Percentiles rank a stretch among this genome's conserved stretches.
Conservation (phyloP, 805 yeast species). For the Teunomyces stri region DNA sequence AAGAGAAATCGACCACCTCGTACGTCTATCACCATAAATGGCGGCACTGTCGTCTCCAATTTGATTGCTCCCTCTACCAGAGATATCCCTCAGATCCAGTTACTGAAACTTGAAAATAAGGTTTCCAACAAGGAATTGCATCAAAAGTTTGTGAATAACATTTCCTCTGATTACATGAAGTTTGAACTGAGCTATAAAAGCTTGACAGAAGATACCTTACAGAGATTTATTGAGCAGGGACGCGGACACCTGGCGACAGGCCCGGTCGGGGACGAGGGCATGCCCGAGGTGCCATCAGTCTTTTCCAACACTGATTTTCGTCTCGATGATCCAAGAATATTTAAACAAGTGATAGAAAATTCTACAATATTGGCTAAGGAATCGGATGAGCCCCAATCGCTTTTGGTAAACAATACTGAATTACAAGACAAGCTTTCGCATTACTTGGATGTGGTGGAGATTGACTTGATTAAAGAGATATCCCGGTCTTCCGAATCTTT, state of each 20-base stretch:
- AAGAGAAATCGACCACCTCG: conserved; percentile 33
- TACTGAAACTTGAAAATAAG: conserved; percentile 34
- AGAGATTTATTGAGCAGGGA: conserved; percentile 22
- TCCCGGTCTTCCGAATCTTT: conserved; percentile 82
- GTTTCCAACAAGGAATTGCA: conserved; percentile 22
- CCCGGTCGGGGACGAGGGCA: conserved; percentile 9
- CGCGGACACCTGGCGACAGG: conserved; percentile 6
- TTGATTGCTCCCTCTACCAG: conserved; percentile 66
- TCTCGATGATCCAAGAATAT: conserved; percentile 84
- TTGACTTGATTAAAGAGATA: conserved; percentile 76
- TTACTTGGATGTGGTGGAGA: conserved; percentile 82
- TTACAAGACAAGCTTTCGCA: conserved; percentile 77
- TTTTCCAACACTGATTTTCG: conserved; percentile 69
- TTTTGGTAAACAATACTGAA: conserved; percentile 48
- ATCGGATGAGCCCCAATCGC: conserved; percentile 21
- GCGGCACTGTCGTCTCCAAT: conserved; percentile 42
- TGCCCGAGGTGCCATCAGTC: conserved; percentile 56
- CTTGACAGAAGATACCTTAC: conserved; percentile 37
- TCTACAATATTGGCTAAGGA: conserved; percentile 41
- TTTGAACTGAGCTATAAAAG: conserved; percentile 39
- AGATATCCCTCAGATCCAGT: conserved; percentile 81
- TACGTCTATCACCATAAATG: conserved; percentile 36
- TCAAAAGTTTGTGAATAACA: conserved; percentile 15
- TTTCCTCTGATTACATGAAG: conserved; percentile 26
- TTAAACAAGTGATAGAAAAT: conserved; percentile 68